phyloP scores from a whole-genome alignment of 306 rosid genomes.

The Macrotyloma uniflorum region DNA sequence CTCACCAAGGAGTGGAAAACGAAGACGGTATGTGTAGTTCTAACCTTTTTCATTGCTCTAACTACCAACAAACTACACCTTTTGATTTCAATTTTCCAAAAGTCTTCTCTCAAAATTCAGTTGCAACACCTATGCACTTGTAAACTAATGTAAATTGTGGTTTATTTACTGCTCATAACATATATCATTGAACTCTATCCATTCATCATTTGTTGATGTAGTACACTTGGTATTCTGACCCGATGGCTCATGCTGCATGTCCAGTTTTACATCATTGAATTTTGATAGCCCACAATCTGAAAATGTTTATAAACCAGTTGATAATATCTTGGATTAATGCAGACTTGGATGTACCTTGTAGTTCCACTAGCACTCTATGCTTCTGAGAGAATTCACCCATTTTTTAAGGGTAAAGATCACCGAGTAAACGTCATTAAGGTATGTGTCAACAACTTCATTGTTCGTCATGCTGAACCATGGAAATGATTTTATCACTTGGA shows the following conservation, averaged over 20 bases:
- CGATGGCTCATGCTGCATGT: not conserved
- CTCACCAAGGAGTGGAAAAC: conserved; percentile 61
- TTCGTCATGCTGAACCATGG: not conserved
- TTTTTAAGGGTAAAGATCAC: conserved; percentile 55
- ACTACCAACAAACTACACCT: not conserved
- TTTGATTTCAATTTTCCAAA: conserved; percentile 13
- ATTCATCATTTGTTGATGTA: not conserved
- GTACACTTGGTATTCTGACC: not conserved
- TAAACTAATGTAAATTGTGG: not conserved
- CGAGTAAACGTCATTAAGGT: conserved; percentile 74
- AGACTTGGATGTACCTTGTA: conserved; percentile 95
- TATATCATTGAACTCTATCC: not conserved
- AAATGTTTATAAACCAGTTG: conserved; percentile 8
- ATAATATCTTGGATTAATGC: conserved; percentile 34
- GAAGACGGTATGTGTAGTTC: conserved; percentile 66
- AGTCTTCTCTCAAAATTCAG: conserved; percentile 3
- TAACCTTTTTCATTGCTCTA: not conserved
- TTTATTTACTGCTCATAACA: conserved; percentile 3
- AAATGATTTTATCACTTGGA: conserved; percentile 33
- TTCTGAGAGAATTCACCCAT: conserved; percentile 56
- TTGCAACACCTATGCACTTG: conserved; percentile 1
- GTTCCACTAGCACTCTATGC: conserved; percentile 67
- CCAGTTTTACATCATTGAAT: not conserved
- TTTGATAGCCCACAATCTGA: conserved; percentile 8
- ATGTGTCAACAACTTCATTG: not conserved